phyloP scores from a whole-genome alignment of 495 filamentous ascomycete genomes.

The Hypoxylon subgilvum region DNA sequence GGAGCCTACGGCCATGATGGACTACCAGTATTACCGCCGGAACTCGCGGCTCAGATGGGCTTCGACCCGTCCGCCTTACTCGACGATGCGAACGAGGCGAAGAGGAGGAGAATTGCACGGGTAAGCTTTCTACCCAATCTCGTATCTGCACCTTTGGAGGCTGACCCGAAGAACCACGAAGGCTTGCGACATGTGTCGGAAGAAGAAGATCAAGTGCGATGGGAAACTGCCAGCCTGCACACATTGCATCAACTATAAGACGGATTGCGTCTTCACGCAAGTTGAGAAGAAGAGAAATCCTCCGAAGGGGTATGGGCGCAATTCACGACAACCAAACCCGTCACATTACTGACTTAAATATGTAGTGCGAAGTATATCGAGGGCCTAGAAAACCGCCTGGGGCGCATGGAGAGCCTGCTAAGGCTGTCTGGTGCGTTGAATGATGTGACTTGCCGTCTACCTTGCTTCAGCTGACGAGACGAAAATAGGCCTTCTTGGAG shows the following conservation, averaged over 20 bases:
- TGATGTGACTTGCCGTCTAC: neutral
- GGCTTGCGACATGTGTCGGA: conserved; percentile 99
- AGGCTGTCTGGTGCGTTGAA: conserved; percentile 71
- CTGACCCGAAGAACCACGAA: conserved; percentile 44
- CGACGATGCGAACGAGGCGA: conserved; percentile 81
- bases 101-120: conserved; percentile 90
- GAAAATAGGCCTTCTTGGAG: conserved; percentile 68
- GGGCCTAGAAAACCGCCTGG: conserved; percentile 91
- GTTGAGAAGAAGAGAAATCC: conserved; percentile 99
- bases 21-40: conserved; percentile 61
- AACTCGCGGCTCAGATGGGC: conserved; percentile 66
- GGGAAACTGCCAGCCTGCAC: conserved; percentile 94
- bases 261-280: conserved; percentile 95
- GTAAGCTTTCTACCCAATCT: conserved; percentile 52
- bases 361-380: conserved; percentile 92
- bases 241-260: conserved; percentile 98
- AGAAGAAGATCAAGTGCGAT: conserved; percentile 99
- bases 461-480: conserved; percentile 6
- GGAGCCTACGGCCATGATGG: conserved; percentile 66
- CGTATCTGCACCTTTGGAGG: neutral
- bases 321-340: neutral
- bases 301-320: conserved; percentile 80
- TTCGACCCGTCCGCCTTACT: conserved; percentile 59
- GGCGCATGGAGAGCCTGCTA: conserved; percentile 89
- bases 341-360: conserved; percentile 29